Conservation (phyloP, 148 eudicot genomes). For the Vaccinium macrocarpon region DNA sequence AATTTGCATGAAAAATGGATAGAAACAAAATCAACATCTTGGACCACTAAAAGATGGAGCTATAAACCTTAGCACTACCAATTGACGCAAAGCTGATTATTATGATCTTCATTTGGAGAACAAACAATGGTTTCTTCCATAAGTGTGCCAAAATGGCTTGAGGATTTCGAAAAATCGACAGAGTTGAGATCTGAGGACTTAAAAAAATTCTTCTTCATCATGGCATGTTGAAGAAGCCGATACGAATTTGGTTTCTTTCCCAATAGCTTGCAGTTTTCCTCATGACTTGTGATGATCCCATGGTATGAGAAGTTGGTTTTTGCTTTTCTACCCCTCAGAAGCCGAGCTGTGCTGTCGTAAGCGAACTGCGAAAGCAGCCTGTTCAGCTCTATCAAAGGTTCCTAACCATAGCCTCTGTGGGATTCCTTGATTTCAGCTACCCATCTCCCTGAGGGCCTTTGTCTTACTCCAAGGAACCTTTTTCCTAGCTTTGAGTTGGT, state of each 20-base stretch:
- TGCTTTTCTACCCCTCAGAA: constrained; percentile 25
- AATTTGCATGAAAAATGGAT: background rate
- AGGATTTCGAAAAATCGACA: background rate
- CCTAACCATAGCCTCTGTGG: constrained; percentile 28
- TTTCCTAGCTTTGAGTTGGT: background rate
- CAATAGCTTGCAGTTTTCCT: constrained; percentile 18
- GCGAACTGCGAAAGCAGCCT: constrained; percentile 29
- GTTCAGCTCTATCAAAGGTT: constrained; percentile 21
- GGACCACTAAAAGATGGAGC: constrained; percentile 24
- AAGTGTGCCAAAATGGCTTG: background rate
- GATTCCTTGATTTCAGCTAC: constrained; percentile 24
- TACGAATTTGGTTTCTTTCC: constrained; percentile 18
- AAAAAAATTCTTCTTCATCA: constrained; percentile 4
- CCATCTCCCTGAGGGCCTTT: constrained; percentile 29
- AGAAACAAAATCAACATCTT: background rate
- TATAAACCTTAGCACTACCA: constrained; percentile 25
- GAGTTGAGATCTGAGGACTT: constrained; percentile 10
- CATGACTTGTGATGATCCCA: background rate
- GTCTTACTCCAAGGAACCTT: constrained; percentile 25
- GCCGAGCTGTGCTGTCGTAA: constrained; percentile 20
- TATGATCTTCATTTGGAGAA: background rate
- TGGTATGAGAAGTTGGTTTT: constrained; percentile 22
- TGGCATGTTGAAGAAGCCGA: constrained; percentile 20
- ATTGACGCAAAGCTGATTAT: background rate
- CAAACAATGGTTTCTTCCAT: constrained; percentile 18